Evolutionary conservation across 768 basidiomycete genomes (phyloP).

Genomic region (Obba rivulosa): DNA sequence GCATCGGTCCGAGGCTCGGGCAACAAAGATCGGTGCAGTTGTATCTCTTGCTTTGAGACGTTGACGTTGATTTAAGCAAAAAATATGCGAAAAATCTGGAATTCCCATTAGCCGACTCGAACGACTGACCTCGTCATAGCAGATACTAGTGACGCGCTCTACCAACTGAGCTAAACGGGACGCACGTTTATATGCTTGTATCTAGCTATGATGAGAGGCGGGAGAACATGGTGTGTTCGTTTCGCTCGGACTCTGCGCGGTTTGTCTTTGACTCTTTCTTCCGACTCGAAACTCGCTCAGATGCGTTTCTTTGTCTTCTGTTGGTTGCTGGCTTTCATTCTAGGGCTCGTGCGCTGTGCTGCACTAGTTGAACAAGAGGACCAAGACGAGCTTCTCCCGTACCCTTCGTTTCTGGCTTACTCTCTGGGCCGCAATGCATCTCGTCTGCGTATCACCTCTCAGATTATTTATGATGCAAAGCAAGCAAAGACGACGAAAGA

Average conservation of each 20-base stretch:
- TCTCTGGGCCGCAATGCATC: too few relatives aligned
- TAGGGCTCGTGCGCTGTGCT: too few relatives aligned
- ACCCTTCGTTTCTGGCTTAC: too few relatives aligned
- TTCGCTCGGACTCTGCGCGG: neutral
- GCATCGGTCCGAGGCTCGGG: too few relatives aligned
- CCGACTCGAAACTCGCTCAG: too few relatives aligned
- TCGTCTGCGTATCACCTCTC: neutral
- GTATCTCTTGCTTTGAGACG: neutral
- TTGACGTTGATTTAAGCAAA: neutral
- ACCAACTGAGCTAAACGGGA: constrained; percentile 34
- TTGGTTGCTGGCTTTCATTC: too few relatives aligned
- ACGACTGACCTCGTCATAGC: constrained; percentile 13
- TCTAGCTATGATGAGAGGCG: neutral
- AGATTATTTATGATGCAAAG: neutral
- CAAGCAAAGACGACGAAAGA: neutral
- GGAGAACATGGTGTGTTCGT: neutral
- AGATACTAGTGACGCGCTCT: constrained; percentile 62
- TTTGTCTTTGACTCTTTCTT: too few relatives aligned
- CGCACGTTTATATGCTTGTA: neutral
- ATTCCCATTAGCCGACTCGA: constrained; percentile 13
- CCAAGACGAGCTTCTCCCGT: too few relatives aligned
- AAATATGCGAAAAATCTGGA: neutral
- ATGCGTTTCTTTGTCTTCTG: too few relatives aligned
- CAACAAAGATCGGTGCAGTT: too few relatives aligned
- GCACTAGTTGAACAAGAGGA: too few relatives aligned